Evolutionary conservation across 116 monocot genomes (phyloP).

Genomic region (Iris pallida): DNA sequence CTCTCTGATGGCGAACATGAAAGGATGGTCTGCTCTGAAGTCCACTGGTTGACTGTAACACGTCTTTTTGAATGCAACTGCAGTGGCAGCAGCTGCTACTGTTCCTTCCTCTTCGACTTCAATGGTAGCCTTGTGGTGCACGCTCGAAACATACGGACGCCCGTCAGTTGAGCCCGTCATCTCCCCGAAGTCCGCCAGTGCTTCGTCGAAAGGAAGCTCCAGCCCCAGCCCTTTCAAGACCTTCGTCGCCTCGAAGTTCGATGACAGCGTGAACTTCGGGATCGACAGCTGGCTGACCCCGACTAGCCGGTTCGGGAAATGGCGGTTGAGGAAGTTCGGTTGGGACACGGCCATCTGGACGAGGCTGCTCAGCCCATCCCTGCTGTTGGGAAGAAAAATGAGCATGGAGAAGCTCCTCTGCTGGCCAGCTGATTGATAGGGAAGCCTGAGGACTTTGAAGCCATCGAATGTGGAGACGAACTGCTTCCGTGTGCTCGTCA

Average conservation of each 20-base stretch:
- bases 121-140: conserved; percentile 56
- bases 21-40: conserved; percentile 76
- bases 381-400: conserved; percentile 49
- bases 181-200: conserved; percentile 32
- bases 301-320: conserved; percentile 24
- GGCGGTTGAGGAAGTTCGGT: conserved; percentile 27
- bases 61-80: conserved; percentile 4
- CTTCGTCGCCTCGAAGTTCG: conserved; percentile 39
- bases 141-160: conserved; percentile 32
- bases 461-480: conserved; percentile 27
- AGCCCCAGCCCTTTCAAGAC: conserved; percentile 44
- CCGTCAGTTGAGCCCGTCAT: conserved; percentile 7
- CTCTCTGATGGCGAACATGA: conserved; percentile 59
- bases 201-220: conserved; percentile 22
- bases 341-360: conserved; percentile 24
- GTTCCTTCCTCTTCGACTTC: conserved; percentile 83
- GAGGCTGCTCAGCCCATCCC: conserved; percentile 37
- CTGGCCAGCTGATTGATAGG: conserved; percentile 33
- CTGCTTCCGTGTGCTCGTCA: conserved; percentile 36
- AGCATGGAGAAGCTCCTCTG: conserved; percentile 62
- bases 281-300: conserved; percentile 40
- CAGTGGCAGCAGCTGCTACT: conserved; percentile 59
- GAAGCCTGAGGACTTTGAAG: conserved; percentile 61
- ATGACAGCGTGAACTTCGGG: conserved; percentile 64
- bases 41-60: conserved; percentile 14